These are phyloP conservation scores for Penstemon eatonii DNA, from an alignment of 257 asterid genomes.

Conservation along the genomic window DNA sequence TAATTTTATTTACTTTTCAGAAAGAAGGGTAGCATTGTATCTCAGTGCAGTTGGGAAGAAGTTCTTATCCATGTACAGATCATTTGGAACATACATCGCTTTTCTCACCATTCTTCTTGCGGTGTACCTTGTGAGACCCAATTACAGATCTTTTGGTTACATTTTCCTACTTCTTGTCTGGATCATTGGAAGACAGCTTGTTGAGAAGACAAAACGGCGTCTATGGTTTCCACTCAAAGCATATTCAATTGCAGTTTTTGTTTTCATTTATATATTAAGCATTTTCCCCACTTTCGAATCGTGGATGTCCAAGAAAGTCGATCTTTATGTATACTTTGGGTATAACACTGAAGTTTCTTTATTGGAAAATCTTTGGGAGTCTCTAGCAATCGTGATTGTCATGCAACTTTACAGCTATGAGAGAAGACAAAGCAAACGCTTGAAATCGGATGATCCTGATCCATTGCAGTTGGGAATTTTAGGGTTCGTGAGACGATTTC, in stretches of 20 bases:
- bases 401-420: slow-evolving; percentile 99
- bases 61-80: slow-evolving; percentile 79
- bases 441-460: slow-evolving; percentile 55
- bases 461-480: slow-evolving; percentile 66
- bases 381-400: slow-evolving; percentile 83
- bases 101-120: slow-evolving; percentile 86
- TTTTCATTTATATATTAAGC: slow-evolving; percentile 71
- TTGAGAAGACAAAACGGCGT: slow-evolving; percentile 78
- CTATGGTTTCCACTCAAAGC: slow-evolving; percentile 96
- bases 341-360: slow-evolving; percentile 68
- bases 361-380: slow-evolving; percentile 81
- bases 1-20: slow-evolving; percentile 53
- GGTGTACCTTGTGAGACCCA: slow-evolving; percentile 84
- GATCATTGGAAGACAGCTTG: slow-evolving; percentile 93
- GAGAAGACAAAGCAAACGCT: slow-evolving; percentile 84
- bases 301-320: slow-evolving; percentile 73
- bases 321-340: slow-evolving; percentile 70
- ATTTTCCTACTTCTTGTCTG: slow-evolving; percentile 91
- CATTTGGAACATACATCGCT: slow-evolving; percentile 91
- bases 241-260: slow-evolving; percentile 69
- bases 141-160: slow-evolving; percentile 84
- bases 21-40: slow-evolving; percentile 84
- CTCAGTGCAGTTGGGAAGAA: slow-evolving; percentile 86
- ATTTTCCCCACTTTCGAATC: slow-evolving; percentile 75
- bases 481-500: slow-evolving; percentile 73